Conservation (phyloP, 2,329 filamentous ascomycete genomes). For the Pleurostoma richardsiae region DNA sequence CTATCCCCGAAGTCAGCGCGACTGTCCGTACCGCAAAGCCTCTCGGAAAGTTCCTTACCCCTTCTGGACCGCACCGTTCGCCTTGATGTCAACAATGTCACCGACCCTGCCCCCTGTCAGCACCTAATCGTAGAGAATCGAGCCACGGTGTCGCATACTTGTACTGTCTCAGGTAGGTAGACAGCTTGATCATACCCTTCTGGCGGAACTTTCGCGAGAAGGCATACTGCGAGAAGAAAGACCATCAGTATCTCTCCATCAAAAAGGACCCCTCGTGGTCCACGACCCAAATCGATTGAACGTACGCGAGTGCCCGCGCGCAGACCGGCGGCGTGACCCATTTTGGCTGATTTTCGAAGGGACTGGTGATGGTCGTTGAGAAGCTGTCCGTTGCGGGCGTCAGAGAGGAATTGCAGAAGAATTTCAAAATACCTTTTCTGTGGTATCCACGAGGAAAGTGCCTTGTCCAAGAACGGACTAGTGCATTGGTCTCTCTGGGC, state of each 20-base stretch:
- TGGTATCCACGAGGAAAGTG: no score
- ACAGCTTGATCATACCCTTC: slow-evolving; percentile 89
- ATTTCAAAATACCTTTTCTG: no score
- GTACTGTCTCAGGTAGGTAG: slow-evolving; percentile 93
- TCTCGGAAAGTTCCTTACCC: slow-evolving; percentile 59
- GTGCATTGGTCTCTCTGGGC: no score
- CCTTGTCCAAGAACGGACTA: no score
- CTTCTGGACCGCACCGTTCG: slow-evolving; percentile 98
- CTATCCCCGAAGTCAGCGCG: slow-evolving; percentile 44
- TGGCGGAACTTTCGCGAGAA: slow-evolving; percentile 94
- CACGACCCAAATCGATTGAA: slow-evolving; percentile 20
- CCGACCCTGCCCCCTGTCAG: slow-evolving; percentile 68
- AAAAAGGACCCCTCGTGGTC: slow-evolving; percentile 3
- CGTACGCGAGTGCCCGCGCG: slow-evolving; percentile 79
- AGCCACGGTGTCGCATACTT: slow-evolving; percentile 51
- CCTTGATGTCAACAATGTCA: slow-evolving; percentile 98
- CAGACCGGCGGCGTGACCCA: slow-evolving; percentile 86
- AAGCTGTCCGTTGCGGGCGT: no score
- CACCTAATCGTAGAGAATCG: slow-evolving; percentile 1
- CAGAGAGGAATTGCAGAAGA: no score
- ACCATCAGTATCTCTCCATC: slow-evolving; percentile 25
- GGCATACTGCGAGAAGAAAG: slow-evolving; percentile 79
- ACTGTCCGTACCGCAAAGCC: no score
- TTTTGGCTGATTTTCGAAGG: slow-evolving; percentile 46
- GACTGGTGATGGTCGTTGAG: no score